Base-by-base conservation (phyloP, 305 asterid species). In the Solanum aculeatissimum region DNA sequence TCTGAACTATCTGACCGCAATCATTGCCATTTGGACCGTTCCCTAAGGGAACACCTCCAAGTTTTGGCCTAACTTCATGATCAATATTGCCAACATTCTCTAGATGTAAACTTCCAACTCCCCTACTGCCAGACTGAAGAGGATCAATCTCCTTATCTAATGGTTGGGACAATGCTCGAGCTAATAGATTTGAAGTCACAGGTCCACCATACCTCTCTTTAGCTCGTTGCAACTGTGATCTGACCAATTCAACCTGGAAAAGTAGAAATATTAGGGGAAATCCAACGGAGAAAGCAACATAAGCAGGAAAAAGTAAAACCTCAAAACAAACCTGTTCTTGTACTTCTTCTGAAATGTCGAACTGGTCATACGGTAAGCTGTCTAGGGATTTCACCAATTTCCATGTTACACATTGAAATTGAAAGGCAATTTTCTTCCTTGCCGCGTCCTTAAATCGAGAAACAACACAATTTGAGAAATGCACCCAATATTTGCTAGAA, bases 281-380 rank as follows among this genome's bases (percentile, higher is more conserved):
- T 18, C 82, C 29, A 51, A 15, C 10, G 7, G 65, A 51, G 47
- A 27, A 47, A 49, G 23, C 27, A 69, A 10, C 49, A 77, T 51
- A 51, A 29, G 13, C 29, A 32, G 32, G 15, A 83, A 42, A 83
- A 69, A 49, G 10, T 53, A 43, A 74, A 43, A 58, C 85, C 45
- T 62, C 68, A 86, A 80, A 84, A 83, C 89, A 49, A 71, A 93
- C 99, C 99, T 94, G 98, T 82, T 94, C 99, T 75, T 89, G 92
- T 58, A 95, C 98, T 93, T 95, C 99, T 87, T 95, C 98, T 25
- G 99, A 94, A 84, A 94, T 91, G 83, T 94, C 94, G 57, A 94
- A 91, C 53, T 91, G 91, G 38, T 87, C 90, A 77, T 88, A 92
- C 7, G 97, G 96, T 80, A 95, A 83, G 90, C 85, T 89, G 47